Conservation (phyloP, 2,329 filamentous ascomycete species). For the Exutisphaerella laricina region DNA sequence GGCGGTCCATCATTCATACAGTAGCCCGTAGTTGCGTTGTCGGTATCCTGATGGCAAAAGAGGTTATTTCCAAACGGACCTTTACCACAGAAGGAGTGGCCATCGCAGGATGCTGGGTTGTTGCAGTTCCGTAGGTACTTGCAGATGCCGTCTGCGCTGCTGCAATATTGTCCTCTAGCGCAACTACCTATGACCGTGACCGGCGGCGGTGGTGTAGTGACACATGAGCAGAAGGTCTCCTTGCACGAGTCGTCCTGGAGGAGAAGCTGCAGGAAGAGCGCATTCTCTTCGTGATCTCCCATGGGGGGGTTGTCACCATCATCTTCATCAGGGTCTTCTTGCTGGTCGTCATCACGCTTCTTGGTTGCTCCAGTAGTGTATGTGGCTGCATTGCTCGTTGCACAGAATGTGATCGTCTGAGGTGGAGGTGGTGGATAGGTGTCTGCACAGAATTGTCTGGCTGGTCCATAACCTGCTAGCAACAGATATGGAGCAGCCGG, state of each 20-base stretch:
- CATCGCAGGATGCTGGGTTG: constrained; percentile 15
- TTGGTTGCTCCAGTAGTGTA: neutral
- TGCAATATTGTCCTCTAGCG: constrained; percentile 6
- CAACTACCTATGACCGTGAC: constrained; percentile 9
- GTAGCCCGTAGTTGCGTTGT: constrained; percentile 13
- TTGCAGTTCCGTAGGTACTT: constrained; percentile 12
- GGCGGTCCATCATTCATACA: constrained; percentile 15
- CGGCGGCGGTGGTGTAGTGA: constrained; percentile 1
- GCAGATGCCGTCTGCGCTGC: constrained; percentile 4
- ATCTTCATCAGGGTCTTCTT: neutral
- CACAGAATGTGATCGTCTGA: constrained; percentile 11
- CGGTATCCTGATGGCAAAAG: constrained; percentile 18
- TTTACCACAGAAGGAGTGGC: constrained; percentile 13
- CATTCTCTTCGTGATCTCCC: constrained; percentile 1
- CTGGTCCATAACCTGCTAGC: constrained; percentile 12
- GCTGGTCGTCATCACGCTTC: neutral
- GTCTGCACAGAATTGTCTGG: constrained; percentile 10
- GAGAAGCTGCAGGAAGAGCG: constrained; percentile 5
- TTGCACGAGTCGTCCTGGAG: neutral
- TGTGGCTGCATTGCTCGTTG: neutral
- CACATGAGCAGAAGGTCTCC: constrained; percentile 9
- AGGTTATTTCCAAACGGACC: constrained; percentile 10
- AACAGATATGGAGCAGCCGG: constrained; percentile 4
- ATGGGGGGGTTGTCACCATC: neutral
- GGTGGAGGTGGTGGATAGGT: constrained; percentile 6